A percentile compares a stretch with the other conserved stretches of the same genome.
Evolutionary conservation across 768 basidiomycete genomes (phyloP).

Genomic region (Fomitopsis pulvina): DNA sequence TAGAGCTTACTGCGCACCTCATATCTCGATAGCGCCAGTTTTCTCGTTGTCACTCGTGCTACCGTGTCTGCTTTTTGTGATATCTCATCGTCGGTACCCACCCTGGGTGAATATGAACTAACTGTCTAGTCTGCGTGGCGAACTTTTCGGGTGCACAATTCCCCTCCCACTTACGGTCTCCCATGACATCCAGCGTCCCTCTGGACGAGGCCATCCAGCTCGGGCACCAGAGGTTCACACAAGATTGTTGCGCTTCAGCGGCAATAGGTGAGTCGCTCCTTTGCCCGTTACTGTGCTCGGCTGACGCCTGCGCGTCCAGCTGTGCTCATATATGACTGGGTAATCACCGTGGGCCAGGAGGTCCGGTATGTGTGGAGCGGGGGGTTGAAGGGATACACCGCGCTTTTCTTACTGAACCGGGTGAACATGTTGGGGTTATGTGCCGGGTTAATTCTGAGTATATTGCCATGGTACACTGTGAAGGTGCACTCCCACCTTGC

Average conservation of each 20-base stretch:
- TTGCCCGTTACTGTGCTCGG: not conserved
- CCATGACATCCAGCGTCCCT: too few relatives aligned
- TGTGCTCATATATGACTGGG: not conserved
- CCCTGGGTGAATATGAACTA: too few relatives aligned
- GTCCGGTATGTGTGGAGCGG: not conserved
- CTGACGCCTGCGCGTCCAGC: not conserved
- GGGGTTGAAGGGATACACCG: not conserved
- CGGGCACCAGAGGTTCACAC: too few relatives aligned
- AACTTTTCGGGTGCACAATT: too few relatives aligned
- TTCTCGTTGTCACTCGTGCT: too few relatives aligned
- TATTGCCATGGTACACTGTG: not conserved
- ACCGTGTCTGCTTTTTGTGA: too few relatives aligned
- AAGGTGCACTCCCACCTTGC: not conserved
- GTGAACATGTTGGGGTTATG: not conserved
- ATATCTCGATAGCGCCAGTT: too few relatives aligned
- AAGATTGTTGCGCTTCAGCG: not conserved
- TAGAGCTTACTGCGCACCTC: too few relatives aligned
- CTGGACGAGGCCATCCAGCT: too few relatives aligned
- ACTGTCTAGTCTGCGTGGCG: too few relatives aligned
- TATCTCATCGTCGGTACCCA: too few relatives aligned
- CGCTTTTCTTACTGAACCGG: constrained; percentile 3
- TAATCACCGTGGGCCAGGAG: not conserved
- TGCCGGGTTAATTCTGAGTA: not conserved
- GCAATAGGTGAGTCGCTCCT: not conserved
- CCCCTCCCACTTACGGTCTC: too few relatives aligned